Percentiles rank a stretch among this genome's conserved stretches.
These are phyloP conservation scores for Sporormia fimetaria DNA, from an alignment of 495 filamentous ascomycete species.

Conservation along the genomic window DNA sequence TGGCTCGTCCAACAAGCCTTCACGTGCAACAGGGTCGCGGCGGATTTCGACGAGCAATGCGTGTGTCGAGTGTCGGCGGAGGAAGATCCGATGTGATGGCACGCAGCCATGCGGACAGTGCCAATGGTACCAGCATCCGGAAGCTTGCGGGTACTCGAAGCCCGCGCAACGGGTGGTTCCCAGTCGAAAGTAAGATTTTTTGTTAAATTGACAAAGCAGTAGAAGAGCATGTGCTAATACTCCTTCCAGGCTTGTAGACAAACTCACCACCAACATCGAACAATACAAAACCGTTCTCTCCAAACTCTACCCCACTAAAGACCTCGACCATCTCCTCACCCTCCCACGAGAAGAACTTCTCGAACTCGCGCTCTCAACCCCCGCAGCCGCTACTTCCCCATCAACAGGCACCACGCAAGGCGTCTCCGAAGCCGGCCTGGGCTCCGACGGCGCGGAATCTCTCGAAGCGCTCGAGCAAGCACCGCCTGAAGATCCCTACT, in stretches of 20 bases:
- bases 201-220: not conserved
- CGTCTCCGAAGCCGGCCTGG: slow-evolving; percentile 10
- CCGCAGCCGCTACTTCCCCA: slow-evolving; percentile 31
- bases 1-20: slow-evolving; percentile 12
- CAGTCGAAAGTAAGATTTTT: slow-evolving; percentile 27
- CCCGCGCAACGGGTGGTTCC: slow-evolving; percentile 31
- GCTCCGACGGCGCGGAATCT: slow-evolving; percentile 30
- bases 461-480: slow-evolving; percentile 34
- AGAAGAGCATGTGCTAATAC: slow-evolving; percentile 9
- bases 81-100: slow-evolving; percentile 29
- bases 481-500: slow-evolving; percentile 28
- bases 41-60: slow-evolving; percentile 29
- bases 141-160: slow-evolving; percentile 30
- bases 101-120: slow-evolving; percentile 28
- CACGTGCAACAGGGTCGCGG: slow-evolving; percentile 24
- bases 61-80: slow-evolving; percentile 26
- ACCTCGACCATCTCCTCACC: slow-evolving; percentile 36
- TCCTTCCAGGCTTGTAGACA: slow-evolving; percentile 27
- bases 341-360: slow-evolving; percentile 42
- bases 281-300: slow-evolving; percentile 31
- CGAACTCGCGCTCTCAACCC: slow-evolving; percentile 32
- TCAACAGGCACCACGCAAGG: slow-evolving; percentile 32
- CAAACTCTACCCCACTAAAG: slow-evolving; percentile 39
- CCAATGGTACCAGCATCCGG: slow-evolving; percentile 33
- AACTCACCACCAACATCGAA: slow-evolving; percentile 27